Conservation (phyloP, 495 filamentous ascomycete species). For the Penicillium riverlandense region DNA sequence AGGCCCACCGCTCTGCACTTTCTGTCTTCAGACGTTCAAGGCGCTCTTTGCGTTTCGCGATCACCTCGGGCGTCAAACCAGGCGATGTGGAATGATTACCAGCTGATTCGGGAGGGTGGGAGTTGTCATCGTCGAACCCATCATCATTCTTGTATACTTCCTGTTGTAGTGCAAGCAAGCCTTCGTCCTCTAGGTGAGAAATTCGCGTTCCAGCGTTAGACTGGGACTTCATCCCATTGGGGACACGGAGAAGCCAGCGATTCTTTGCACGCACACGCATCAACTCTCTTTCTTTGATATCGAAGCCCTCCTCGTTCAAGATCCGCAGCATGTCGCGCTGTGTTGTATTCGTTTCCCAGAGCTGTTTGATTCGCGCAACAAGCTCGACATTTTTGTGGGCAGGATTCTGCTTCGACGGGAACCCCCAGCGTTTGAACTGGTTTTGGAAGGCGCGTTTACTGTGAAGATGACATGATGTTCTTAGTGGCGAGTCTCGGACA, state of each 20-base stretch:
- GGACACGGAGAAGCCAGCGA: slow-evolving; percentile 54
- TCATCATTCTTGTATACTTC: slow-evolving; percentile 32
- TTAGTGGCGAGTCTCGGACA: neutral
- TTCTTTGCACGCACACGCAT: slow-evolving; percentile 58
- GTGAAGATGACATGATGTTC: neutral
- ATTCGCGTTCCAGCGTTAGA: slow-evolving; percentile 10
- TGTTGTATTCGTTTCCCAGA: slow-evolving; percentile 66
- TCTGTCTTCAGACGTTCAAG: slow-evolving; percentile 53
- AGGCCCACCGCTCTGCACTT: slow-evolving; percentile 54
- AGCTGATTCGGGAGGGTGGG: slow-evolving; percentile 12
- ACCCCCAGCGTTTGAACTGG: slow-evolving; percentile 71
- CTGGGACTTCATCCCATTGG: slow-evolving; percentile 47
- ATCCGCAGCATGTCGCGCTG: slow-evolving; percentile 68
- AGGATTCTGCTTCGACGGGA: slow-evolving; percentile 65
- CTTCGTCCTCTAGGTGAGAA: slow-evolving; percentile 31
- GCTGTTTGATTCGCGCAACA: slow-evolving; percentile 59
- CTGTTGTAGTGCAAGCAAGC: slow-evolving; percentile 32
- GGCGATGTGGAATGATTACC: slow-evolving; percentile 20
- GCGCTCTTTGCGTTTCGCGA: slow-evolving; percentile 49
- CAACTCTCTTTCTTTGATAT: slow-evolving; percentile 62
- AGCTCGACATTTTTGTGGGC: slow-evolving; percentile 60
- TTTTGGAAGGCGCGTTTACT: slow-evolving; percentile 69
- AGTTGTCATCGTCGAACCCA: slow-evolving; percentile 17
- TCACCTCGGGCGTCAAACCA: slow-evolving; percentile 42
- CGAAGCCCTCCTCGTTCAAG: slow-evolving; percentile 62